phyloP scores from a whole-genome alignment of 2,329 filamentous ascomycete species.

The Pseudogymnoascus sp. region DNA sequence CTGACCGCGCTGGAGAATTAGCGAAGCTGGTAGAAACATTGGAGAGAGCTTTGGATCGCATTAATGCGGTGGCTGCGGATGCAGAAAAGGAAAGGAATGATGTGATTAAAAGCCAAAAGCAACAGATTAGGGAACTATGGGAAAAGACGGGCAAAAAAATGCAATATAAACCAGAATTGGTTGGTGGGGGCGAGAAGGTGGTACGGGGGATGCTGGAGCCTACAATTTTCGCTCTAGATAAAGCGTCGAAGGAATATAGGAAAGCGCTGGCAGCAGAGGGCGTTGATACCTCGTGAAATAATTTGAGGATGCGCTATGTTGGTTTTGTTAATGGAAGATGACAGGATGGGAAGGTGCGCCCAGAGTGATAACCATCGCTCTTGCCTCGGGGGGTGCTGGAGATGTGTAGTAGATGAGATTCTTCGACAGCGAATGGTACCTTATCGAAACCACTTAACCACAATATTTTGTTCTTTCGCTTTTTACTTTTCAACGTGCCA shows the following conservation, averaged over 20 bases:
- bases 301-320: not conserved
- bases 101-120: constrained; percentile 58
- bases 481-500: constrained; percentile 3
- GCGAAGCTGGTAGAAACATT: constrained; percentile 77
- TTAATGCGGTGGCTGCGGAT: constrained; percentile 69
- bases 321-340: not conserved
- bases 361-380: not conserved
- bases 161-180: constrained; percentile 56
- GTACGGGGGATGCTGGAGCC: constrained; percentile 71
- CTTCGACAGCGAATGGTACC: not conserved
- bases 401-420: not conserved
- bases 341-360: not conserved
- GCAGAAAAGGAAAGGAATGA: constrained; percentile 67
- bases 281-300: constrained; percentile 18
- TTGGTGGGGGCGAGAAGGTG: constrained; percentile 67
- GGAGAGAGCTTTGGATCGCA: constrained; percentile 65
- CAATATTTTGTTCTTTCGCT: constrained; percentile 2
- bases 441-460: constrained; percentile 7
- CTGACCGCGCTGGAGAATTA: constrained; percentile 71
- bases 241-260: constrained; percentile 63
- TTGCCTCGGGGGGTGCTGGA: not conserved
- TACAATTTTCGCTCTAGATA: constrained; percentile 60
- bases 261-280: constrained; percentile 58
- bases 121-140: constrained; percentile 62
- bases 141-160: constrained; percentile 66